These are phyloP conservation scores for Obba rivulosa DNA, from an alignment of 768 basidiomycete genomes.

Conservation along the genomic window DNA sequence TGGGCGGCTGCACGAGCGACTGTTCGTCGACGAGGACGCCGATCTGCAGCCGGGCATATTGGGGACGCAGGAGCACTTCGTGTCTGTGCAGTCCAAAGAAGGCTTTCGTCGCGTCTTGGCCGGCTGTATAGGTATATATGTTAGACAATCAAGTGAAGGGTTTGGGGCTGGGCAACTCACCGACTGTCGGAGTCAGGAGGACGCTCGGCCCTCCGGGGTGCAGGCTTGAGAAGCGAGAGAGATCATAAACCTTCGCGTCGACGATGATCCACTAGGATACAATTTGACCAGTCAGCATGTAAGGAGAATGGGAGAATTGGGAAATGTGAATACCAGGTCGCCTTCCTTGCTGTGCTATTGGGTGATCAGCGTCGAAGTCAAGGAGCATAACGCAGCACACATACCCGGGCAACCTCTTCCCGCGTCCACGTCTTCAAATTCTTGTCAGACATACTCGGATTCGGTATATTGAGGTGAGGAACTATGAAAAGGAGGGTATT, in stretches of 20 bases:
- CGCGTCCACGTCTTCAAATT: slow-evolving; percentile 12
- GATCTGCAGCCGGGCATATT: slow-evolving; percentile 66
- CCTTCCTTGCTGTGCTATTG: slow-evolving; percentile 84
- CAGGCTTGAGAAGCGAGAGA: slow-evolving; percentile 74
- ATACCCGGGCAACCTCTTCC: slow-evolving; percentile 19
- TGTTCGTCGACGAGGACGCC: slow-evolving; percentile 56
- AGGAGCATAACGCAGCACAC: not conserved
- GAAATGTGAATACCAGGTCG: slow-evolving; percentile 53
- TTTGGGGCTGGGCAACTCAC: slow-evolving; percentile 33
- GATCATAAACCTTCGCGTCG: slow-evolving; percentile 76
- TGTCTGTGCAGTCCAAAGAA: slow-evolving; percentile 86
- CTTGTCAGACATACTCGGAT: no score
- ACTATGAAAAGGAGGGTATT: no score
- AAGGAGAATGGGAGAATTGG: not conserved
- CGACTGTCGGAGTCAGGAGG: slow-evolving; percentile 57
- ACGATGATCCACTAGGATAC: slow-evolving; percentile 70
- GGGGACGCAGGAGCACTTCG: slow-evolving; percentile 71
- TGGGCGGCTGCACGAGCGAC: slow-evolving; percentile 46
- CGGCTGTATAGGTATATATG: slow-evolving; percentile 34
- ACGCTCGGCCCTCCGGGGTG: slow-evolving; percentile 87
- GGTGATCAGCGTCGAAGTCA: not conserved
- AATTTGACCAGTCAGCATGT: slow-evolving; percentile 1
- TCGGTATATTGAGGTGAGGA: no score
- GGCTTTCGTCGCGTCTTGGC: slow-evolving; percentile 68
- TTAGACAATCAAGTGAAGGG: not conserved